Conservation (phyloP, 495 filamentous ascomycete genomes). For the Xanthoparmelia taractica region DNA sequence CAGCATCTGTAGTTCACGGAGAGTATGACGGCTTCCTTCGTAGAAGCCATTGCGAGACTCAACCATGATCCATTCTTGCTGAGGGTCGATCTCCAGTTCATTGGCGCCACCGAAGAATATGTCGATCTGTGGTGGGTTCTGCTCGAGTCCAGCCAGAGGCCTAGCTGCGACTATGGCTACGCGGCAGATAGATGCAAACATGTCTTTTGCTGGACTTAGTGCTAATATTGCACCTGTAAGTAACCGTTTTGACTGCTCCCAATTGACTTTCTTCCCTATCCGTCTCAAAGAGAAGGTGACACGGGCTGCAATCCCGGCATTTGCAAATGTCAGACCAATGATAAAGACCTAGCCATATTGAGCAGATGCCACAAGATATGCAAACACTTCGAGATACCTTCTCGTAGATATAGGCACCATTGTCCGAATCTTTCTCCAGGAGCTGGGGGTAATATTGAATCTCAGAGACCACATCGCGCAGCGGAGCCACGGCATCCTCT, state of each 20-base stretch:
- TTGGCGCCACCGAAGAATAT: slow-evolving; percentile 58
- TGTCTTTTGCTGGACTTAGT: slow-evolving; percentile 55
- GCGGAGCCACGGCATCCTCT: slow-evolving; percentile 52
- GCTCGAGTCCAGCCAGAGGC: slow-evolving; percentile 51
- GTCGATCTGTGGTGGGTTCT: slow-evolving; percentile 65
- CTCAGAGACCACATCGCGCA: slow-evolving; percentile 51
- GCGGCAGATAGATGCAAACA: slow-evolving; percentile 57
- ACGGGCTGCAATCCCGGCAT: slow-evolving; percentile 55
- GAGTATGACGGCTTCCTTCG: slow-evolving; percentile 62
- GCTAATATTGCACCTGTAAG: slow-evolving; percentile 63
- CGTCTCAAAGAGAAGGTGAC: slow-evolving; percentile 64
- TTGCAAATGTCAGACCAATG: slow-evolving; percentile 52
- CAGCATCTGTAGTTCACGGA: slow-evolving; percentile 68
- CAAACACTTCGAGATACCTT: slow-evolving; percentile 42
- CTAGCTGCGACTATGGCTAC: slow-evolving; percentile 69
- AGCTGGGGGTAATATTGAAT: slow-evolving; percentile 39
- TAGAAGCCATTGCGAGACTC: slow-evolving; percentile 65
- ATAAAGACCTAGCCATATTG: slow-evolving; percentile 52
- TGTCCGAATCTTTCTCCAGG: slow-evolving; percentile 39
- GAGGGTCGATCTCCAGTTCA: slow-evolving; percentile 61
- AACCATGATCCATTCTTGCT: slow-evolving; percentile 68
- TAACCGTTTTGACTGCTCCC: slow-evolving; percentile 69
- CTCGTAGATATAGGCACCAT: slow-evolving; percentile 61
- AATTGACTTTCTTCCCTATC: slow-evolving; percentile 61
- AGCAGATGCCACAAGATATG: slow-evolving; percentile 8